Percentiles rank a stretch among this genome's conserved stretches.
These are phyloP conservation scores for Dictyostelium discoideum DNA, from an alignment of 78 protist species.

Conservation along the genomic window DNA sequence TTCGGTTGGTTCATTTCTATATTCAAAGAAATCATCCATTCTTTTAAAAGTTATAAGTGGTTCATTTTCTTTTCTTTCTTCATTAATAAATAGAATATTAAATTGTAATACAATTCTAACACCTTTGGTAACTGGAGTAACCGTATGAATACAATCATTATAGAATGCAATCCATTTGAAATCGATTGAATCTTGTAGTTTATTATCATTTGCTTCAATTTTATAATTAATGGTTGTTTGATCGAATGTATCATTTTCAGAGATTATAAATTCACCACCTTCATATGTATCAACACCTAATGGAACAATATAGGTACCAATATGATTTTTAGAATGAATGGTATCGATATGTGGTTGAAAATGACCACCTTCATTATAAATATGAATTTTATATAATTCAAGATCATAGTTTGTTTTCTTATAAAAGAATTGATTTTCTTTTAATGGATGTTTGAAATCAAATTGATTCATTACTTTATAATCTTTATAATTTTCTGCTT, in stretches of 20 bases:
- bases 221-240: background rate
- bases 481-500: background rate
- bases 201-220: background rate
- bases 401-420: background rate
- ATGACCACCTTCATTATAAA: background rate
- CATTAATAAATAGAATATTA: background rate
- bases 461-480: background rate
- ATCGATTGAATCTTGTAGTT: background rate
- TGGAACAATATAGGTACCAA: slow-evolving; percentile 7
- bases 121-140: background rate
- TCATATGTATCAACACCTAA: background rate
- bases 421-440: background rate
- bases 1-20: background rate
- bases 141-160: slow-evolving; percentile 5
- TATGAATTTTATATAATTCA: background rate
- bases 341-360: slow-evolving; percentile 28
- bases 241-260: background rate
- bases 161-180: background rate
- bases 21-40: background rate
- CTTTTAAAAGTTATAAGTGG: background rate
- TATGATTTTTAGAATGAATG: background rate
- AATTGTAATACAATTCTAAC: background rate
- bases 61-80: background rate
- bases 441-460: background rate
- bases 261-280: slow-evolving; percentile 3